phyloP scores from a whole-genome alignment of 768 basidiomycete species.

The Lactifluus subvellereus region DNA sequence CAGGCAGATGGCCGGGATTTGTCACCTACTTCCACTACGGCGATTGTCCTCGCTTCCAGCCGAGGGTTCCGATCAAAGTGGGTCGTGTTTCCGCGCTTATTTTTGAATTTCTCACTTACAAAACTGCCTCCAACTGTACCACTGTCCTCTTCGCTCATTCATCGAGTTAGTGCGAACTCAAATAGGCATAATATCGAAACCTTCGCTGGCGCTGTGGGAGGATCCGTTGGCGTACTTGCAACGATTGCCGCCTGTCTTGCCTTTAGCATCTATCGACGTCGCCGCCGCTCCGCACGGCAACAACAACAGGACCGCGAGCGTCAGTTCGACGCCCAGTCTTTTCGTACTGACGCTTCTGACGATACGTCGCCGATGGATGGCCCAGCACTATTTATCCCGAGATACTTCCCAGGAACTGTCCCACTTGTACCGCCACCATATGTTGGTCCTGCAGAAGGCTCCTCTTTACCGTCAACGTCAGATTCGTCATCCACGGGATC shows the following conservation, averaged over 20 bases:
- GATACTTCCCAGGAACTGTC: slow-evolving; percentile 50
- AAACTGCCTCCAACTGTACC: background rate
- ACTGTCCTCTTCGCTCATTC: no score
- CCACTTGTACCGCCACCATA: slow-evolving; percentile 39
- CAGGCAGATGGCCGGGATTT: slow-evolving; percentile 17
- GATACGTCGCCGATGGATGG: slow-evolving; percentile 36
- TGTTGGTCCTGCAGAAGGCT: slow-evolving; percentile 31
- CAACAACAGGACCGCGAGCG: slow-evolving; percentile 27
- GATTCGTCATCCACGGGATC: slow-evolving; percentile 21
- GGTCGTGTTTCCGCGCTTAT: background rate
- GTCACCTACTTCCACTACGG: background rate
- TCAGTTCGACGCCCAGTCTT: slow-evolving; percentile 26
- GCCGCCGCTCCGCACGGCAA: slow-evolving; percentile 40
- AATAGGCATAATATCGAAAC: slow-evolving; percentile 36
- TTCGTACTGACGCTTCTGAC: slow-evolving; percentile 29
- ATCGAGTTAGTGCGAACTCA: background rate
- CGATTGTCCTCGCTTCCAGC: background rate
- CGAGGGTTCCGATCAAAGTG: background rate
- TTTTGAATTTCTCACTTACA: background rate
- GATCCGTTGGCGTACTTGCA: slow-evolving; percentile 45
- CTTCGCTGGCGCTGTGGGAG: slow-evolving; percentile 51
- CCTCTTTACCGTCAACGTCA: slow-evolving; percentile 22
- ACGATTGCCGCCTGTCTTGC: slow-evolving; percentile 44
- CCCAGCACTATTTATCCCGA: slow-evolving; percentile 46
- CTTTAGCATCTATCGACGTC: slow-evolving; percentile 45